These are phyloP conservation scores for Pseudogymnoascus sp. DNA, from an alignment of 2,329 filamentous ascomycete genomes.

Conservation along the genomic window DNA sequence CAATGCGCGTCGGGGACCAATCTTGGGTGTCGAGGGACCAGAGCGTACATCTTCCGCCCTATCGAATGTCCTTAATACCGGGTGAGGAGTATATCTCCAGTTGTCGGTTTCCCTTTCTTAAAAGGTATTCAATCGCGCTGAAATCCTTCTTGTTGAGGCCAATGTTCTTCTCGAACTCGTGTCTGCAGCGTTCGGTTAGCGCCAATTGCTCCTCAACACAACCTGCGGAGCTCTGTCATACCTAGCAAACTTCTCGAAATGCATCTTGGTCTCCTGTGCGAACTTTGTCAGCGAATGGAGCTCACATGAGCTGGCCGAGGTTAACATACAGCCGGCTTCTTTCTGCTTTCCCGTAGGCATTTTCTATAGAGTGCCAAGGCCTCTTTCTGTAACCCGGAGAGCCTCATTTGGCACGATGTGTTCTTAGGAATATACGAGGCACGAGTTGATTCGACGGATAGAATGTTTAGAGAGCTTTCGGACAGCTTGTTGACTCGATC, in stretches of 20 bases:
- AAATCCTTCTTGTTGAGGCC: slow-evolving; percentile 62
- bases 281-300: slow-evolving; percentile 10
- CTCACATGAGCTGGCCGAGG: background rate
- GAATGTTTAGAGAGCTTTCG: background rate
- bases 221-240: slow-evolving; percentile 31
- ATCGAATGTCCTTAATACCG: slow-evolving; percentile 54
- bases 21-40: background rate
- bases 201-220: background rate
- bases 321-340: slow-evolving; percentile 64
- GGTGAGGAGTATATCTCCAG: slow-evolving; percentile 59
- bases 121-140: slow-evolving; percentile 58
- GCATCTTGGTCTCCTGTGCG: slow-evolving; percentile 45
- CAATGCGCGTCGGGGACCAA: background rate
- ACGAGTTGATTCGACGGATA: slow-evolving; percentile 3
- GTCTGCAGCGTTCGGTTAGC: slow-evolving; percentile 36
- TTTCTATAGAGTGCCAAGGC: slow-evolving; percentile 79
- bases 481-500: background rate
- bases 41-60: background rate
- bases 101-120: slow-evolving; percentile 59
- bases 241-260: slow-evolving; percentile 60
- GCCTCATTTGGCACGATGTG: slow-evolving; percentile 35
- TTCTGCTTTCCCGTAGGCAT: slow-evolving; percentile 72
- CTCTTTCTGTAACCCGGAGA: slow-evolving; percentile 86
- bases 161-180: slow-evolving; percentile 65
- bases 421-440: background rate